Base-by-base conservation (phyloP, 345 rosid genomes). In the Hevea brasiliensis region DNA sequence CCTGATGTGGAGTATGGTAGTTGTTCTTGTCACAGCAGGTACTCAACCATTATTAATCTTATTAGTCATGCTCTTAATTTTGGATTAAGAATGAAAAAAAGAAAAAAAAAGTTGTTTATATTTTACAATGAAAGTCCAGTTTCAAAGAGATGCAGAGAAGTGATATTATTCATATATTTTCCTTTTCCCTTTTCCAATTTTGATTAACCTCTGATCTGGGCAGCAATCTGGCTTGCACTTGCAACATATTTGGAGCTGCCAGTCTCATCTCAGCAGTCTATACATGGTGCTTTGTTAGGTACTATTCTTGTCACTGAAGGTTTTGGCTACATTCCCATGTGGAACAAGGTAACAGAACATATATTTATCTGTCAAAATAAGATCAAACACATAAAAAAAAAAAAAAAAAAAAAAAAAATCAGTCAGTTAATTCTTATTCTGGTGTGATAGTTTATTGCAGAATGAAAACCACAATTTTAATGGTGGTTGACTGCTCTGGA, bases 1-100 rank as follows among this genome's bases (percentile, higher is more conserved):
- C 70, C 68, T 80, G 58, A 80, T 83, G 80, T 77, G 84, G 81
- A 77, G 80, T 55, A 50, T 80, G 76, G 78, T 76, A 12, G 80
- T 80, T 70, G 84, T 67, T 73, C 72, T 80, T 48, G 41, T 78
- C 60, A 78, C 70, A 41, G 72, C 80, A 61, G 70, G 82, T 78
- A 75, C 54, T 56, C 71, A 18, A 26, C 37, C 53, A 14, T 40
- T n/a, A 7, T 35, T n/a, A n/a, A n/a, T n/a, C n/a, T n/a, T n/a
- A n/a, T n/a, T n/a, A n/a, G n/a, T n/a, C n/a, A n/a, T n/a, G n/a
- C n/a, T n/a, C n/a, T n/a, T n/a, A n/a, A n/a, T n/a, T n/a, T n/a
- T n/a, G n/a, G n/a, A n/a, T n/a, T n/a, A n/a, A n/a, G n/a, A n/a
- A n/a, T n/a, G n/a, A n/a, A n/a, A n/a, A n/a, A n/a, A n/a, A n/a